A percentile compares a stretch with the other conserved stretches of the same genome.
These are phyloP conservation scores for Psilocybe azurescens DNA, from an alignment of 768 basidiomycete species.

Conservation along the genomic window DNA sequence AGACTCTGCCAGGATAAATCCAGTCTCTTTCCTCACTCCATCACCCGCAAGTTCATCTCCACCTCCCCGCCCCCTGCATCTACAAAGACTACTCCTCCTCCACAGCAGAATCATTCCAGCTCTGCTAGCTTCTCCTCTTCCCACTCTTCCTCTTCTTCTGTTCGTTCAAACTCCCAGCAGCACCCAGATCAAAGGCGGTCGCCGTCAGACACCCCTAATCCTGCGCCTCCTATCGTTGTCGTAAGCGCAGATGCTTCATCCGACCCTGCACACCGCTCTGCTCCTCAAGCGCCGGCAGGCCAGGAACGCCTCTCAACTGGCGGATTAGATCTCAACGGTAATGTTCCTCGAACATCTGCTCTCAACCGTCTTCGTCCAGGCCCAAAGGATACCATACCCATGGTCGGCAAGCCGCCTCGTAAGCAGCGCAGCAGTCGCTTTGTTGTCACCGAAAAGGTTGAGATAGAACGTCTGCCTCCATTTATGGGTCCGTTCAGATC, in stretches of 20 bases:
- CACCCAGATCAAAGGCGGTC: conserved; percentile 66
- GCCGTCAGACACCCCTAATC: conserved; percentile 45
- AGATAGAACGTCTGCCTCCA: conserved; percentile 91
- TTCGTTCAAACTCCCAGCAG: conserved; percentile 43
- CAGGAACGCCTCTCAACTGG: conserved; percentile 51
- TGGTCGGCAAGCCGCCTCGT: conserved; percentile 94
- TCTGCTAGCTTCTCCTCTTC: conserved; percentile 35
- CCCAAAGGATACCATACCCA: conserved; percentile 96
- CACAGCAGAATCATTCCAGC: conserved; percentile 35
- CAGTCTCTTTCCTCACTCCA: conserved; percentile 37
- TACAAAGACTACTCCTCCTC: conserved; percentile 24
- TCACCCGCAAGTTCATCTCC: conserved; percentile 70
- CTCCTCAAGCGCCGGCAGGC: conserved; percentile 30
- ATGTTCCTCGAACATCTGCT: conserved; percentile 70
- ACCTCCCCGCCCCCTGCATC: conserved; percentile 44
- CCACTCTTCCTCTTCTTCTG: conserved; percentile 43
- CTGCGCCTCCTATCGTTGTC: conserved; percentile 85
- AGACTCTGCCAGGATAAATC: conserved; percentile 43
- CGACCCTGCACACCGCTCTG: conserved; percentile 50
- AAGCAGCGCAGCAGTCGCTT: conserved; percentile 98
- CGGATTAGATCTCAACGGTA: conserved; percentile 53
- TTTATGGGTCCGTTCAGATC: conserved; percentile 72
- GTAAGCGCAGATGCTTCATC: conserved; percentile 73
- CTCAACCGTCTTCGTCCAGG: conserved; percentile 78
- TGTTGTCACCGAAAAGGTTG: conserved; percentile 94